Conservation (phyloP, 140 eudicot species). For the Flaveria floridana region DNA sequence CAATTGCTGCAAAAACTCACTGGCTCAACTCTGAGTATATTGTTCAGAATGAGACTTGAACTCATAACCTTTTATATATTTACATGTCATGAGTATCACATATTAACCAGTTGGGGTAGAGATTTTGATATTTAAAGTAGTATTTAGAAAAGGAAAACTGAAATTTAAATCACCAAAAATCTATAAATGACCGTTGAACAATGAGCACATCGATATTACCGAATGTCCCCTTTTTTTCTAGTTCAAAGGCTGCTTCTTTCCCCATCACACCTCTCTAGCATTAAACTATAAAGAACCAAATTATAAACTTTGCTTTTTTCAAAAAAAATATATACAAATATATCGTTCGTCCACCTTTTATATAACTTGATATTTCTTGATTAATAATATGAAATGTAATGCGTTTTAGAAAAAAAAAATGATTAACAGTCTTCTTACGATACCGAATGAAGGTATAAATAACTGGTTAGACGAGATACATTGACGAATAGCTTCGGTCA, state of each 20-base stretch:
- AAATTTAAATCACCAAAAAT: constrained; percentile 1
- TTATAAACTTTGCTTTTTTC: background rate
- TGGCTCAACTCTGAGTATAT: too few relatives aligned
- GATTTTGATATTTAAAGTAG: background rate
- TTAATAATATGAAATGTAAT: too few relatives aligned
- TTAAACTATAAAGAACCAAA: background rate
- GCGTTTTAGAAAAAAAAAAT: too few relatives aligned
- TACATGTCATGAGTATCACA: too few relatives aligned
- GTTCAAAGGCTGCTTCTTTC: constrained; percentile 20
- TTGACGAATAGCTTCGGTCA: too few relatives aligned
- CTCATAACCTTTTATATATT: too few relatives aligned
- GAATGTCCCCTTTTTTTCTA: constrained; percentile 15
- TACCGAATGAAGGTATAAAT: too few relatives aligned
- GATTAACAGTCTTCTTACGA: background rate
- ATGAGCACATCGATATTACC: constrained; percentile 18
- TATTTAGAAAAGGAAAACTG: background rate
- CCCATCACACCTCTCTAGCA: background rate
- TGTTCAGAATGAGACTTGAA: too few relatives aligned
- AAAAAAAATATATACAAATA: too few relatives aligned
- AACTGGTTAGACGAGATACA: too few relatives aligned
- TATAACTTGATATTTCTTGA: background rate
- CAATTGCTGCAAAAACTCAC: too few relatives aligned
- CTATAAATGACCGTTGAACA: constrained; percentile 30
- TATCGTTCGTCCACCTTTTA: background rate
- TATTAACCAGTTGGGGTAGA: too few relatives aligned